Conservation (phyloP, 257 asterid genomes). For the Apocynum venetum region DNA sequence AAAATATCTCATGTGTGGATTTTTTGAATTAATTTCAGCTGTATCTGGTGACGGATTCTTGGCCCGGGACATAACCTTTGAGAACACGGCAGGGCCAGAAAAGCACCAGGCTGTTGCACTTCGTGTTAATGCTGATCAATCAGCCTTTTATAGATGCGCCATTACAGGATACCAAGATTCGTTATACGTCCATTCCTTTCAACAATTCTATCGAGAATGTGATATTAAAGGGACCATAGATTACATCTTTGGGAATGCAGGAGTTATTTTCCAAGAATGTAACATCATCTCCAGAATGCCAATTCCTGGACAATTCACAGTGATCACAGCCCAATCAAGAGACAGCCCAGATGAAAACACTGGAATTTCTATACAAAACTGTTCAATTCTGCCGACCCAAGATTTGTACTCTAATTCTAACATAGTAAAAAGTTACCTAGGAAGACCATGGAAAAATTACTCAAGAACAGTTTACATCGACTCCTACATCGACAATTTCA, state of each 20-base stretch:
- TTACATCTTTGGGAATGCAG: slow-evolving; percentile 89
- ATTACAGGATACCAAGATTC: slow-evolving; percentile 75
- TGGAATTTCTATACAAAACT: slow-evolving; percentile 73
- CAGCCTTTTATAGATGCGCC: slow-evolving; percentile 63
- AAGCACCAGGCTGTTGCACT: slow-evolving; percentile 91
- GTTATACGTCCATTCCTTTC: slow-evolving; percentile 62
- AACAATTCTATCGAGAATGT: slow-evolving; percentile 88
- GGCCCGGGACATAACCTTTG: slow-evolving; percentile 73
- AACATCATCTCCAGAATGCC: slow-evolving; percentile 68
- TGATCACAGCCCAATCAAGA: slow-evolving; percentile 72
- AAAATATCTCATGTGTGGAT: not conserved
- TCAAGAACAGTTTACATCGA: slow-evolving; percentile 60
- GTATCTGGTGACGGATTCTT: slow-evolving; percentile 79
- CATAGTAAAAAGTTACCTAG: slow-evolving; percentile 53
- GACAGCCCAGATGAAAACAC: slow-evolving; percentile 47
- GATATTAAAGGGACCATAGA: slow-evolving; percentile 80
- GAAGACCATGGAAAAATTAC: slow-evolving; percentile 80
- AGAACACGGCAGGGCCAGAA: slow-evolving; percentile 77
- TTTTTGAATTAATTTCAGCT: slow-evolving; percentile 35
- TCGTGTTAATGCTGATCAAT: slow-evolving; percentile 63
- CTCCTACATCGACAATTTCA: slow-evolving; percentile 56
- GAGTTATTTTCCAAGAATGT: slow-evolving; percentile 71
- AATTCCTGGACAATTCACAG: slow-evolving; percentile 57
- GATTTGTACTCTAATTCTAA: slow-evolving; percentile 41
- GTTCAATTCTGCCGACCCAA: slow-evolving; percentile 55